Evolutionary conservation across 768 basidiomycete genomes (phyloP), one percentile per base, ranked within the genome.

Genomic region (Rhizopogon rudus): DNA sequence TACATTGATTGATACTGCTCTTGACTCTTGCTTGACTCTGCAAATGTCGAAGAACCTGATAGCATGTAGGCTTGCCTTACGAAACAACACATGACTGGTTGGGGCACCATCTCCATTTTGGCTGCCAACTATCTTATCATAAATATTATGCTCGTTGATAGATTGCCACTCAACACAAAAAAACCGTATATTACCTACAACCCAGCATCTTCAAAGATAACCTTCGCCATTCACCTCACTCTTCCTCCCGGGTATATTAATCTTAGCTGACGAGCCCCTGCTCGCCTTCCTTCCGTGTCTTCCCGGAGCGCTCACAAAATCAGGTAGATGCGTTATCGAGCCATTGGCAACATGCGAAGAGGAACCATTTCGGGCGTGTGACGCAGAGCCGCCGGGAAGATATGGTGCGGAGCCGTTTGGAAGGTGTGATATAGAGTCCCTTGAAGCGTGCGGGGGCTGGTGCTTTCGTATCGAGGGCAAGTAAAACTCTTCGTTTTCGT

Each of bases 401-500:
- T 48, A 48, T 4, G 46, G 46, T 14, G 45, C 31, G 7, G 46
- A 48, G 6, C 46, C 46, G 17, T 35, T 48, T 8, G 46, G 46
- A 48, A 48, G 46, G 33, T 48, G 46, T 48, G 46, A 35, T 48
- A 8, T 20, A 35, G 46, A 48, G 13, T 48, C 31, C 8, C 14
- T 48, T 5, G 17, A 8, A 35, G 13, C 31, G 13, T 5, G 33
- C 20, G 46, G 33, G 6, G 31, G 42, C 71, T 63, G 53, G 59
- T 68, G 76, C 8, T 76, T 72, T 59, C 81, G 80, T 31, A 84
- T 73, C 0, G 87, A 82, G 17, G 87, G 75, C 57, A 79, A 81
- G 65, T 89, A 87, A 61, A 87, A 82, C 56, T 87, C 85, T 54
- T 85, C 83, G 31, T 80, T 70, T 37, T 84, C 82, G 39, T 84